Conservation (phyloP, 192 early-diverging fungal genomes). For the Coemansia sp. region DNA sequence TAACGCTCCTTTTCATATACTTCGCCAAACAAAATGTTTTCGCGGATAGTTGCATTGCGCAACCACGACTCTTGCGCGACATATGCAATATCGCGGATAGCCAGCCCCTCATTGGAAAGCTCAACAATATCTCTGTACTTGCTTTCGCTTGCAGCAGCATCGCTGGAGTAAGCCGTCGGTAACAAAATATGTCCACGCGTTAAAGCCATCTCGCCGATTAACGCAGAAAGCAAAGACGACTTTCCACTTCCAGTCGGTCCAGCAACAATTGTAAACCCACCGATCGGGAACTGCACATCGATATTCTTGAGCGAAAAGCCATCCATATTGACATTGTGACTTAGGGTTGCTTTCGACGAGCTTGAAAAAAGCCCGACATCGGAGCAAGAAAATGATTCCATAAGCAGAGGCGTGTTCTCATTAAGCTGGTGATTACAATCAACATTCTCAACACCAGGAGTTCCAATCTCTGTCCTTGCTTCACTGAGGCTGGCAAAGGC, state of each 20-base stretch:
- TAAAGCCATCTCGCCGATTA: slow-evolving; percentile 72
- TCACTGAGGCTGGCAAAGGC: background rate
- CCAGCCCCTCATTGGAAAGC: slow-evolving; percentile 21
- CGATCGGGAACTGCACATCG: slow-evolving; percentile 62
- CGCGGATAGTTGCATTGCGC: slow-evolving; percentile 65
- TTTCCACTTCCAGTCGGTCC: slow-evolving; percentile 89
- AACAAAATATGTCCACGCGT: slow-evolving; percentile 15
- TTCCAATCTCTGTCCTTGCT: background rate
- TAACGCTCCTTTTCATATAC: slow-evolving; percentile 66
- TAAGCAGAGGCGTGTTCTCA: slow-evolving; percentile 9
- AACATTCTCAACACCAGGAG: background rate
- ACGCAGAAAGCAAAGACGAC: slow-evolving; percentile 67
- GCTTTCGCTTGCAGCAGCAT: background rate
- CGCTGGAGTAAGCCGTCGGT: slow-evolving; percentile 6
- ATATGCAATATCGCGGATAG: slow-evolving; percentile 67
- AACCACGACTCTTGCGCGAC: slow-evolving; percentile 74
- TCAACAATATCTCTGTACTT: slow-evolving; percentile 12
- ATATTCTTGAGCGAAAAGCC: slow-evolving; percentile 62
- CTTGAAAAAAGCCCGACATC: background rate
- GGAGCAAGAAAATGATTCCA: background rate
- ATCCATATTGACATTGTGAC: background rate
- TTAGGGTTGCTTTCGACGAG: background rate
- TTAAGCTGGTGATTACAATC: background rate
- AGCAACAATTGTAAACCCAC: slow-evolving; percentile 67
- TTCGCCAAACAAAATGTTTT: slow-evolving; percentile 80